These are phyloP conservation scores for Coemansia sp. DNA, from an alignment of 192 early-diverging fungal species.

Conservation along the genomic window DNA sequence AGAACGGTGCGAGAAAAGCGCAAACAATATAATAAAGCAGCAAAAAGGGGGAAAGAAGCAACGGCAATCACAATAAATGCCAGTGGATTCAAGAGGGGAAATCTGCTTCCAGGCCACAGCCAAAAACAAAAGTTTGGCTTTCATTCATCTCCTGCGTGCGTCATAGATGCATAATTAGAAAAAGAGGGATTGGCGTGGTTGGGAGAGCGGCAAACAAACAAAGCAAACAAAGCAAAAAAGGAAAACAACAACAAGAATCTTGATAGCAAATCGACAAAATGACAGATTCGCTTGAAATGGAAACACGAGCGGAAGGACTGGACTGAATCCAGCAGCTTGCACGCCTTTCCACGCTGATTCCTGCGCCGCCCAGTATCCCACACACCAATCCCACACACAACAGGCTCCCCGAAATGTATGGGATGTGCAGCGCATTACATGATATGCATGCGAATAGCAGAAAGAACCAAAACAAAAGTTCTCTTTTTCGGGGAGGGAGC, in stretches of 20 bases:
- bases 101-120: not conserved
- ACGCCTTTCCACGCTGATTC: not conserved
- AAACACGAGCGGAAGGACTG: not conserved
- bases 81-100: not conserved
- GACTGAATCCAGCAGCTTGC: not conserved
- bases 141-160: not conserved
- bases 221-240: not conserved
- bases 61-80: not conserved
- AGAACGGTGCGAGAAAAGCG: not conserved
- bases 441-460: not conserved
- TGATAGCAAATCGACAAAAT: conserved; percentile 13
- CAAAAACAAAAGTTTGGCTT: not conserved
- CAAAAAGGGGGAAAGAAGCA: not conserved
- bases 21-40: not conserved
- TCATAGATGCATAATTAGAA: not conserved
- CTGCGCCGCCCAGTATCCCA: not conserved
- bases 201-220: not conserved
- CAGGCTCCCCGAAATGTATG: not conserved
- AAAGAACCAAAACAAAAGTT: not conserved
- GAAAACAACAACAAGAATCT: conserved; percentile 2
- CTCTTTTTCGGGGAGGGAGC: not conserved
- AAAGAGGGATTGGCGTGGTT: not conserved
- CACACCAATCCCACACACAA: too few species aligned
- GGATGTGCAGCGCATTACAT: not conserved
- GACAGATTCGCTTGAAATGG: not conserved